phyloP scores from a whole-genome alignment of 768 basidiomycete genomes.

The Mycena maculata region DNA sequence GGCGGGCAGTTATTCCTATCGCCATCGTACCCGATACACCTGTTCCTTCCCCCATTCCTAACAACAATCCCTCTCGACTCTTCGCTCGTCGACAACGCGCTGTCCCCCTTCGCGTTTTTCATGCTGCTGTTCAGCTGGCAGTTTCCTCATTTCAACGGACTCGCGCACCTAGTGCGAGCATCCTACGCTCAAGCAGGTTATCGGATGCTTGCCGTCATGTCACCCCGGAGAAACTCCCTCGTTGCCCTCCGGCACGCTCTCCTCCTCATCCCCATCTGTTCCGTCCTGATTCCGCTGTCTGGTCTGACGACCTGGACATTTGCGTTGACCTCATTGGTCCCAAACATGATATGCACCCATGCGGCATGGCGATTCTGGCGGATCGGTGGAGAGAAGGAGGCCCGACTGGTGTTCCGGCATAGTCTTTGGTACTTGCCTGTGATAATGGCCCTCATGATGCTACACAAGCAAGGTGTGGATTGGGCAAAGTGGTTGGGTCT shows the following conservation, averaged over 20 bases:
- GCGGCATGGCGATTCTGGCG: slow-evolving; percentile 84
- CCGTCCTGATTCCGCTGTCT: slow-evolving; percentile 84
- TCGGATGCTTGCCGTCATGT: slow-evolving; percentile 87
- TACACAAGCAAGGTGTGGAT: slow-evolving; percentile 88
- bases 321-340: slow-evolving; percentile 77
- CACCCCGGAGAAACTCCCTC: slow-evolving; percentile 82
- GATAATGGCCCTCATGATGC: slow-evolving; percentile 92
- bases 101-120: slow-evolving; percentile 84
- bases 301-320: slow-evolving; percentile 95
- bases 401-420: slow-evolving; percentile 80
- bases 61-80: slow-evolving; percentile 53
- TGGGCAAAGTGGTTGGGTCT: slow-evolving; percentile 76
- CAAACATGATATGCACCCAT: slow-evolving; percentile 76
- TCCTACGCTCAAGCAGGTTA: slow-evolving; percentile 96
- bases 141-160: slow-evolving; percentile 96
- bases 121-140: slow-evolving; percentile 95
- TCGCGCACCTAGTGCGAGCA: slow-evolving; percentile 87
- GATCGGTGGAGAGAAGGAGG: slow-evolving; percentile 78
- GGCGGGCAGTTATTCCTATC: slow-evolving; percentile 82
- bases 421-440: slow-evolving; percentile 93
- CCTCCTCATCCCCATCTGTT: slow-evolving; percentile 81
- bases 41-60: slow-evolving; percentile 74
- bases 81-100: slow-evolving; percentile 79
- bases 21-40: slow-evolving; percentile 64
- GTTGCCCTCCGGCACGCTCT: slow-evolving; percentile 88